A percentile compares a stretch with the other conserved stretches of the same genome.
Conservation (phyloP, 257 asterid genomes). For the Prunella vulgaris region DNA sequence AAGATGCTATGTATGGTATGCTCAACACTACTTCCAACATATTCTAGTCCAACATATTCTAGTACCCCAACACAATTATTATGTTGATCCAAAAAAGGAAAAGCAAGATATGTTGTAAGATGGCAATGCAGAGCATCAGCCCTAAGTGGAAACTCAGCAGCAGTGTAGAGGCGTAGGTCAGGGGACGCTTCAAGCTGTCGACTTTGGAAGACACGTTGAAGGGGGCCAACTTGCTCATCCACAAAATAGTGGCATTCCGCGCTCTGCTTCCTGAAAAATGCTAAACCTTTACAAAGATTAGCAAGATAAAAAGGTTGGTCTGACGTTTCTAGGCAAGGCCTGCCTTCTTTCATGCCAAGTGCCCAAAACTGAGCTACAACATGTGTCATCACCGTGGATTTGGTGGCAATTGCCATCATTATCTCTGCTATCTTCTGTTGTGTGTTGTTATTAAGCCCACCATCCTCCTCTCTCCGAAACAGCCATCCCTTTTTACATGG, state of each 20-base stretch:
- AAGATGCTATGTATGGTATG: too few relatives aligned
- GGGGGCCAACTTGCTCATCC: background rate
- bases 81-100: background rate
- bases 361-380: background rate
- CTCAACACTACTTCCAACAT: too few relatives aligned
- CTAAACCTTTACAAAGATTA: background rate
- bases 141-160: constrained; percentile 10
- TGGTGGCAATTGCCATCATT: background rate
- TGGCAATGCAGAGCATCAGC: background rate
- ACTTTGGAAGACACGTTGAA: background rate
- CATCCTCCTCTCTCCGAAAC: background rate
- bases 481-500: background rate
- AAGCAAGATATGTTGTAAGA: background rate
- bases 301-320: background rate
- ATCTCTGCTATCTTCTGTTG: background rate
- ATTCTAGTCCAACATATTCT: background rate
- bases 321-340: background rate
- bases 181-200: background rate
- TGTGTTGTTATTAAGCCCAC: background rate
- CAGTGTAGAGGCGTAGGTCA: constrained; percentile 1
- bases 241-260: background rate
- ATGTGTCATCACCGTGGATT: too few relatives aligned
- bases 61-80: constrained; percentile 12
- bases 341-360: background rate
- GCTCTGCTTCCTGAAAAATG: background rate